phyloP scores from a whole-genome alignment of 805 yeast genomes.

The Barnettozyma californica region DNA sequence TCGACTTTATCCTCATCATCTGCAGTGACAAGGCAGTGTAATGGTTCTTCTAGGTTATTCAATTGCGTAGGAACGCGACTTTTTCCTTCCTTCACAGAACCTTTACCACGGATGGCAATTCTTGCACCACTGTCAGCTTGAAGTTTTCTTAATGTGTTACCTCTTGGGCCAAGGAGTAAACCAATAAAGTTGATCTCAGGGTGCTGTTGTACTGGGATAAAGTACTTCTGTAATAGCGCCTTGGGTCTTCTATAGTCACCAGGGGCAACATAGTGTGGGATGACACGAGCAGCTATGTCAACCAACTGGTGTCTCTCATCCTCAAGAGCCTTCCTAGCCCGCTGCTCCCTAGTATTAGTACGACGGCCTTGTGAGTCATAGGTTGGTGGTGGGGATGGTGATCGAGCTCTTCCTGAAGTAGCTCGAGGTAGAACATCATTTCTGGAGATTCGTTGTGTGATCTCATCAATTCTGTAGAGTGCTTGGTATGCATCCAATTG shows the following conservation, averaged over 20 bases:
- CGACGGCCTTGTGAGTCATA: constrained; percentile 83
- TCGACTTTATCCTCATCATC: constrained; percentile 74
- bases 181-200: constrained; percentile 95
- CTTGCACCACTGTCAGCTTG: constrained; percentile 85
- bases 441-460: constrained; percentile 53
- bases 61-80: constrained; percentile 35
- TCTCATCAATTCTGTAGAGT: constrained; percentile 72
- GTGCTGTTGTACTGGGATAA: constrained; percentile 77
- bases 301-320: constrained; percentile 76
- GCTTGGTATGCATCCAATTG: constrained; percentile 73
- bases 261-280: constrained; percentile 81
- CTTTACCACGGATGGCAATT: constrained; percentile 89
- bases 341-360: constrained; percentile 72
- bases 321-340: constrained; percentile 59
- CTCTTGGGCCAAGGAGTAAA: constrained; percentile 88
- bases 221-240: constrained; percentile 73
- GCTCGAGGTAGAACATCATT: constrained; percentile 40
- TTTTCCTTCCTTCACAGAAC: constrained; percentile 92
- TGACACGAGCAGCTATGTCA: constrained; percentile 62
- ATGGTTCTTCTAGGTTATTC: constrained; percentile 66
- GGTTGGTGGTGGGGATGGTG: constrained; percentile 90
- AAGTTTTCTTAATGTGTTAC: constrained; percentile 75
- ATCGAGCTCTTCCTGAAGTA: constrained; percentile 41
- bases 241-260: constrained; percentile 66
- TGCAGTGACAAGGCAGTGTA: constrained; percentile 84